Percentiles rank a stretch among this genome's conserved stretches.
These are phyloP conservation scores for Cutaneotrichosporon sp. DNA, from an alignment of 1,284 basidiomycete genomes.

Conservation along the genomic window DNA sequence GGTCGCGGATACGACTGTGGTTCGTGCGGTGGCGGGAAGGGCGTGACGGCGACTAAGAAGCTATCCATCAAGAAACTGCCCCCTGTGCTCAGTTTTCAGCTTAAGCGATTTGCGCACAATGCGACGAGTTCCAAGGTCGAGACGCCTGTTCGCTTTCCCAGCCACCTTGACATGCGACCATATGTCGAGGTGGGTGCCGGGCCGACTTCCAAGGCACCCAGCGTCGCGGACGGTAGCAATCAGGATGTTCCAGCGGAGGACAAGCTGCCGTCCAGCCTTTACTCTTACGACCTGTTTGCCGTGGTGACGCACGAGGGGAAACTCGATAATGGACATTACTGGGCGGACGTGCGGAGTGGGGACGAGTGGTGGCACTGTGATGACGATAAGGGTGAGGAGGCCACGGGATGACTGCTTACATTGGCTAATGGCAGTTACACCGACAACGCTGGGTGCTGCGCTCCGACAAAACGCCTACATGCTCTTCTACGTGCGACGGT, in stretches of 20 bases:
- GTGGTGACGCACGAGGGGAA: slow-evolving; percentile 93
- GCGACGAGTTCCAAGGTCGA: slow-evolving; percentile 79
- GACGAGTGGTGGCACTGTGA: slow-evolving; percentile 88
- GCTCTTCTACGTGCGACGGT: slow-evolving; percentile 86
- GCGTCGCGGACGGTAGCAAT: slow-evolving; percentile 5
- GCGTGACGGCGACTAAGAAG: slow-evolving; percentile 63
- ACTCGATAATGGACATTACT: slow-evolving; percentile 89
- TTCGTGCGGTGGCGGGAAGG: slow-evolving; percentile 39
- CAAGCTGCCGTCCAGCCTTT: slow-evolving; percentile 59
- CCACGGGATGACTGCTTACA: slow-evolving; percentile 7
- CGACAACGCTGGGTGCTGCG: slow-evolving; percentile 62
- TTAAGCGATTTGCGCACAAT: slow-evolving; percentile 94
- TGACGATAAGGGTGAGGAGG: slow-evolving; percentile 81
- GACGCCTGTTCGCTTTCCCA: slow-evolving; percentile 73
- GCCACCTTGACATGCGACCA: slow-evolving; percentile 78
- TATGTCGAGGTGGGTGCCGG: slow-evolving; percentile 55
- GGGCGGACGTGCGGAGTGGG: slow-evolving; percentile 37
- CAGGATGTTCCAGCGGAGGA: slow-evolving; percentile 2
- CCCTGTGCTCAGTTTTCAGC: slow-evolving; percentile 86
- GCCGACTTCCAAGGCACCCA: slow-evolving; percentile 8
- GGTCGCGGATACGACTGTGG: slow-evolving; percentile 45
- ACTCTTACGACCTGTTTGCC: slow-evolving; percentile 87
- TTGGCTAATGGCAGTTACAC: slow-evolving; percentile 53
- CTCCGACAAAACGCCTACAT: slow-evolving; percentile 74
- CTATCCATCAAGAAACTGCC: slow-evolving; percentile 79